A percentile compares a stretch with the other conserved stretches of the same genome.
These are phyloP conservation scores for Flueggea neowawraea DNA, from an alignment of 441 rosid genomes.

Conservation along the genomic window DNA sequence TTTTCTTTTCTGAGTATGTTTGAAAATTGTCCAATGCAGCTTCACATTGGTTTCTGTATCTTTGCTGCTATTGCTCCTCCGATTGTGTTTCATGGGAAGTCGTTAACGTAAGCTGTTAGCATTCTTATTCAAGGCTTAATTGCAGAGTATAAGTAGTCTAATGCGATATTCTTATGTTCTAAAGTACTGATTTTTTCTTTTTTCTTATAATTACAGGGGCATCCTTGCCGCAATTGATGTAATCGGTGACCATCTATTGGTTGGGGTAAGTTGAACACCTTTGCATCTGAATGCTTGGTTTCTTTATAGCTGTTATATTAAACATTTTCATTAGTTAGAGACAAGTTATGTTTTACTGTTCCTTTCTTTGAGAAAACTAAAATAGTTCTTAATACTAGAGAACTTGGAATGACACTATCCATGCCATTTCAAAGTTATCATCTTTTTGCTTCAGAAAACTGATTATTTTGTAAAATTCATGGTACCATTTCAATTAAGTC, in stretches of 20 bases:
- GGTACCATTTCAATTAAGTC: no score
- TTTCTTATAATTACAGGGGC: constrained; percentile 55
- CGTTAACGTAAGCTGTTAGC: constrained; percentile 75
- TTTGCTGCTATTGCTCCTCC: constrained; percentile 98
- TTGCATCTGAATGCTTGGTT: no score
- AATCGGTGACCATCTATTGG: constrained; percentile 50
- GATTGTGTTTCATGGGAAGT: constrained; percentile 79
- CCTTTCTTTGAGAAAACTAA: no score
- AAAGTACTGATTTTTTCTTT: neutral
- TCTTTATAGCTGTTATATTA: no score
- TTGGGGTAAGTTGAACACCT: constrained; percentile 56
- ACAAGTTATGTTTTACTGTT: no score
- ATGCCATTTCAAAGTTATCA: no score
- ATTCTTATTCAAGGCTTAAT: neutral
- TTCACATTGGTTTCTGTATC: constrained; percentile 86
- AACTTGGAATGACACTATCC: no score
- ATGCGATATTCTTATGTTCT: constrained; percentile 6
- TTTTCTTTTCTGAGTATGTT: constrained; percentile 8
- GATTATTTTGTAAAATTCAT: no score
- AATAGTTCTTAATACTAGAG: no score
- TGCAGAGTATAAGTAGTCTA: no score
- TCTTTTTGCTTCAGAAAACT: no score
- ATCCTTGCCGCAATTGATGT: constrained; percentile 91
- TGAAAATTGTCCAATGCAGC: constrained; percentile 36
- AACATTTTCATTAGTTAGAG: no score